Base-by-base conservation (phyloP, 2,329 filamentous ascomycete species). In the Cytospora mali region DNA sequence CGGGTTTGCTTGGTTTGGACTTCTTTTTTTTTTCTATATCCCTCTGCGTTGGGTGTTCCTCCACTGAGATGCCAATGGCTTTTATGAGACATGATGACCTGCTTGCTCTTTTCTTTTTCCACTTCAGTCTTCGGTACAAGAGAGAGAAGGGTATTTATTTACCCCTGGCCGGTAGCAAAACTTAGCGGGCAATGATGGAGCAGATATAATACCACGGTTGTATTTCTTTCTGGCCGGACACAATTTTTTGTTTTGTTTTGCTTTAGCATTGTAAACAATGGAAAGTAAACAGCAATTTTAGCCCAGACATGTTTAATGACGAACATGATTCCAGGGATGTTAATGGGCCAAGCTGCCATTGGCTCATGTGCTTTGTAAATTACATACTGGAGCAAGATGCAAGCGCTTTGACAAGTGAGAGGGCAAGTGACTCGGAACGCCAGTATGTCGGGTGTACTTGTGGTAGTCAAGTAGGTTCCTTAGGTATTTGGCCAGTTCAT, bases 31-130 rank as follows among this genome's bases (percentile, higher is more conserved):
- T 46, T 55, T 57, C 35, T 31, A n/a, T 16, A 46, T 7, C 16
- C 28, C 31, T 14, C 48, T 4, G 28, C 33, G 21, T 28, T 61
- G 14, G 23, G 27, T 23, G 9, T 23, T 13, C 33, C n/a, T 35
- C 51, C 28, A 14, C 21, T 25, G 58, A 49, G 48, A 49, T 29
- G 53, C 56, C 33, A 25, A 42, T 5, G n/a, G 48, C 60, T 39
- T 31, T 62, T 63, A 60, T 49, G 33, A 63, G 61, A 55, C 21
- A 65, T 63, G 52, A 60, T 46, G 39, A 52, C 42, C 21, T 50
- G 16, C 35, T 25, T 21, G 28, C 50, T 55, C n/a, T 46, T 58
- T 28, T 27, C 29, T 46, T 42, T 39, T 48, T 18, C 31, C n/a
- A n/a, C n/a, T n/a, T n/a, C n/a, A n/a, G 27, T 46, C 52, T 21